Evolutionary conservation across 2,329 filamentous ascomycete species (phyloP), one percentile per base, ranked within the genome.

Genomic region (Taxawa tesnikishii): DNA sequence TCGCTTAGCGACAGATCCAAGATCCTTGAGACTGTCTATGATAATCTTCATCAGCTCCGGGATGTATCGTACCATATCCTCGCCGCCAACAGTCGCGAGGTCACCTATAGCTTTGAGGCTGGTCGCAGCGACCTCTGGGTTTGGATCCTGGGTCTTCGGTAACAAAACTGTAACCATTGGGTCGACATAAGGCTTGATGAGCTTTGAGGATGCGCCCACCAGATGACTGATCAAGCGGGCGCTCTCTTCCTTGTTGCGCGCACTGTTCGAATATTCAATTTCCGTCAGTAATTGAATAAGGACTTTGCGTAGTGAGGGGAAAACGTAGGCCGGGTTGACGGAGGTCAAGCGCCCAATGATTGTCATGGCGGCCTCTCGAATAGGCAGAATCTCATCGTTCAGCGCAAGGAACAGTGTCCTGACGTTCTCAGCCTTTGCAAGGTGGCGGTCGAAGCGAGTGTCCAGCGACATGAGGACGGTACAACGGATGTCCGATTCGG

Each of bases 381-480:
- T 94, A 2, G 77, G 69, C 43, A 96, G 98, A 2, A 85, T 72
- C 50, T 96, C 88, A 47, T 99, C 90, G 44, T 98, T 94, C 11
- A 98, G 70, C 1, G 90, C 88, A 38, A 96, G 79, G 57, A 99
- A 96, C 1, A 98, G 62, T 10, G 87, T 94, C 13, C 92, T 77
- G 29, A 98, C 92, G 49, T 98, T 98, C 54, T 98, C 88, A 1
- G 92, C 87, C 54, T 94, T 93, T 26, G 85, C 85, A n/a, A 99
- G 68, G 53, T 98, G 90, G 28, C 84, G 79, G 51, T 98, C 90
- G 48, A 99, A 99, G 31, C 90, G 82, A 42, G 83, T 76, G 53
- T 96, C 90, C 7, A 99, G 68, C 12, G 90, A 90, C 30, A 79
- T 75, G 14, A 98, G 68, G 3, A 98, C 88, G 0, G 84, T 93